phyloP scores from a whole-genome alignment of 257 asterid species.

The Solanum piurae region DNA sequence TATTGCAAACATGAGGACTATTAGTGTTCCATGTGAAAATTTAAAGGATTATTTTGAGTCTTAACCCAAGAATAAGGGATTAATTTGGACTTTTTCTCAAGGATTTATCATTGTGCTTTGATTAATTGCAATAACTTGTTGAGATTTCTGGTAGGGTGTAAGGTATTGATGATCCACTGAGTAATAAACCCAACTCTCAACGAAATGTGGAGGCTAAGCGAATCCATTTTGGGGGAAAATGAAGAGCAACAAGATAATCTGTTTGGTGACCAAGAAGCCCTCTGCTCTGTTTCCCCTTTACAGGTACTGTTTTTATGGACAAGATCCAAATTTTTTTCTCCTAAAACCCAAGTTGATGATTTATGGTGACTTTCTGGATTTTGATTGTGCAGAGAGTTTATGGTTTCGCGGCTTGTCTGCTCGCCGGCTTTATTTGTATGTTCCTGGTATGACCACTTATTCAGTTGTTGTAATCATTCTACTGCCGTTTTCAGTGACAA shows the following conservation, averaged over 20 bases:
- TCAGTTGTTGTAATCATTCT: neutral
- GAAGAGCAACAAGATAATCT: constrained; percentile 57
- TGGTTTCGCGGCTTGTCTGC: constrained; percentile 71
- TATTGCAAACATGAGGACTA: too few relatives aligned
- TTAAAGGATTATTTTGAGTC: too few relatives aligned
- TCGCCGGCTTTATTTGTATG: constrained; percentile 67
- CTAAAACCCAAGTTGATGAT: neutral
- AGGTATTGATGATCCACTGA: neutral
- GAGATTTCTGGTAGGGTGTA: neutral
- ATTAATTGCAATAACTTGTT: neutral
- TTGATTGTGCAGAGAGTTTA: constrained; percentile 64
- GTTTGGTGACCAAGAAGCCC: constrained; percentile 58
- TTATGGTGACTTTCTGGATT: neutral
- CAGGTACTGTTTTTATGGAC: constrained; percentile 38
- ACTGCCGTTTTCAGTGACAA: neutral
- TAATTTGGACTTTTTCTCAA: neutral
- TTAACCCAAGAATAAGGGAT: neutral
- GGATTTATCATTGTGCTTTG: neutral
- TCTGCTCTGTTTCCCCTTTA: constrained; percentile 61
- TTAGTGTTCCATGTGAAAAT: too few relatives aligned
- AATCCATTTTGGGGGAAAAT: constrained; percentile 29
- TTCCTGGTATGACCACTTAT: constrained; percentile 54
- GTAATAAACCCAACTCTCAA: neutral
- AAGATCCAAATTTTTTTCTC: neutral
- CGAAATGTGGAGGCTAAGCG: constrained; percentile 50